Evolutionary conservation across 805 yeast species (phyloP).

Genomic region (Candida coleopterorum): DNA sequence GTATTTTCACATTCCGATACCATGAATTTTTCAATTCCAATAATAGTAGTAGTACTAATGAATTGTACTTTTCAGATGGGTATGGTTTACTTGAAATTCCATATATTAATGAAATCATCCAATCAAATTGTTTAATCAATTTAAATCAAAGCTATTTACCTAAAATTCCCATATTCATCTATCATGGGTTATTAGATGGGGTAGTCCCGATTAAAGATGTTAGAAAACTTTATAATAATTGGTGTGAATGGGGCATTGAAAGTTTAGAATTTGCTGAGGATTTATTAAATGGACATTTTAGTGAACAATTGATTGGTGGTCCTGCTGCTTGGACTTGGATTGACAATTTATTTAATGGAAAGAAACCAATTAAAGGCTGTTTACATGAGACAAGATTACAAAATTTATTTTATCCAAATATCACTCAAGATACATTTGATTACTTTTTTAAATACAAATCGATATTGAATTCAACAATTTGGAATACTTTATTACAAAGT

Average conservation of each 20-base stretch:
- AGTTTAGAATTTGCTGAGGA: conserved; percentile 26
- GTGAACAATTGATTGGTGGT: conserved; percentile 16
- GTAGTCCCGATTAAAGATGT: conserved; percentile 18
- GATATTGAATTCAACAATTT: neutral
- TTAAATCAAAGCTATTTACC: conserved; percentile 14
- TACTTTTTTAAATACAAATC: conserved; percentile 5
- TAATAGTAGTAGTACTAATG: conserved; percentile 10
- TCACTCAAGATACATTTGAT: conserved; percentile 1
- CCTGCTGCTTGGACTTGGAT: conserved; percentile 21
- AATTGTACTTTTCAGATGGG: conserved; percentile 12
- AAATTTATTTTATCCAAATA: conserved; percentile 36
- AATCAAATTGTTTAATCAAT: conserved; percentile 20
- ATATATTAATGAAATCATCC: conserved; percentile 12
- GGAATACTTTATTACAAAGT: too few species aligned
- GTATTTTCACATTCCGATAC: conserved; percentile 7
- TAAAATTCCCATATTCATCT: conserved; percentile 17
- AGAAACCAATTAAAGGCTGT: conserved; percentile 45
- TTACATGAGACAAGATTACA: conserved; percentile 47
- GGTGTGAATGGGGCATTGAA: conserved; percentile 23
- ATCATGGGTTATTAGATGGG: conserved; percentile 16
- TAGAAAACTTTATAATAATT: conserved; percentile 19
- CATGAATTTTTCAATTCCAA: conserved; percentile 12
- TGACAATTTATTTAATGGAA: conserved; percentile 17
- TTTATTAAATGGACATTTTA: conserved; percentile 21
- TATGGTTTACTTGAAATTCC: conserved; percentile 13